Evolutionary conservation across 257 asterid species (phyloP), one percentile per base, ranked within the genome.

Genomic region (Craterostigma plantagineum): DNA sequence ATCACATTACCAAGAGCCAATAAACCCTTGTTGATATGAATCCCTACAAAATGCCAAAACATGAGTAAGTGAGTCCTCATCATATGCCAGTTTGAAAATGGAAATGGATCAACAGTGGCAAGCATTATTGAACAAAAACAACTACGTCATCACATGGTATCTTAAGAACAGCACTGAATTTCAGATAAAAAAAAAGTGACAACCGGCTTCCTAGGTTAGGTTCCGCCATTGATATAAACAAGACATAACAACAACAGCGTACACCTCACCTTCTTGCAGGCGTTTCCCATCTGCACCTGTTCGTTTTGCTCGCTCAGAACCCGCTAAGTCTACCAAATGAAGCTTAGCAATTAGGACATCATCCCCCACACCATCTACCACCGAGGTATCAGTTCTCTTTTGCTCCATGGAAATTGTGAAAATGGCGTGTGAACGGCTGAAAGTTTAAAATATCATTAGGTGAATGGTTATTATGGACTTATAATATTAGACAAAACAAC

Each of bases 221-320:
- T n/a, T n/a, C n/a, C n/a, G n/a, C n/a, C n/a, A n/a, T n/a, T n/a
- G n/a, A n/a, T n/a, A n/a, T n/a, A 57, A 27, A 18, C 3, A 35
- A 38, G 14, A 27, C 27, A 40, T 16, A 11, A 4, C 7, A 47
- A 11, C 34, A 16, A 42, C 57, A 33, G 44, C n/a, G 38, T 33
- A 48, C 42, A 51, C 46, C 61, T 50, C 73, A 90, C 99, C 99
- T 81, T 90, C 99, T 34, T 75, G 90, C 38, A 90, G 59, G 34
- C 99, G 81, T 44, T 59, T 63, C n/a, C 86, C 95, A 67, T 79
- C 99, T 50, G 94, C 99, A 59, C 99, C 99, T 5, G 95, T 90
- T 62, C 99, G 68, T 62, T 90, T 90, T 48, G 95, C 99, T 37
- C 99, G 73, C 49, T 90, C 99, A 15, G 99, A 90, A 33, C 99